A percentile compares a stretch with the other conserved stretches of the same genome.
These are phyloP conservation scores for Falciphora oryzae DNA, from an alignment of 2,329 filamentous ascomycete species.

Conservation along the genomic window DNA sequence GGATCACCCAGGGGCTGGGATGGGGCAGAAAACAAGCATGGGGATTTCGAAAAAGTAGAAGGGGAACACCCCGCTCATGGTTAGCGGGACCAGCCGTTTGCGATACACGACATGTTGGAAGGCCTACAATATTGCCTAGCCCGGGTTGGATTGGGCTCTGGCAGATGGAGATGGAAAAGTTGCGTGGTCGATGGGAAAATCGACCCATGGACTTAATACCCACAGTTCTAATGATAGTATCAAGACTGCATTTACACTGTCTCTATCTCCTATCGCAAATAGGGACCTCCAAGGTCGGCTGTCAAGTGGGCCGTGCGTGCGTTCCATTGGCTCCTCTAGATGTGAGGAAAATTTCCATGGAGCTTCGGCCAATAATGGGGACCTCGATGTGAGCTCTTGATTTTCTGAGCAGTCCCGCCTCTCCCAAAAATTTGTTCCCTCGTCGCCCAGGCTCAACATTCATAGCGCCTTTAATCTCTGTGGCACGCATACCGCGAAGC, in stretches of 20 bases:
- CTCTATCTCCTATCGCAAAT: conserved; percentile 4
- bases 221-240: background rate
- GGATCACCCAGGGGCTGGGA: no score
- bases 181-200: background rate
- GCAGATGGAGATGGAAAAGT: no score
- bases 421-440: background rate
- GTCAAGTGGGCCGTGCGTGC: conserved; percentile 6
- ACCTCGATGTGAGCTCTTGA: background rate
- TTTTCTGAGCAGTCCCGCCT: background rate
- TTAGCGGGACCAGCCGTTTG: no score
- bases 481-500: background rate
- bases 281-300: conserved; percentile 7
- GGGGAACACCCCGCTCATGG: no score
- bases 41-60: no score
- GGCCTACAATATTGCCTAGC: no score
- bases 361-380: background rate
- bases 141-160: no score
- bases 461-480: background rate
- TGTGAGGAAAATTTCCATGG: conserved; percentile 3
- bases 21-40: no score
- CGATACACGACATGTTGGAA: no score
- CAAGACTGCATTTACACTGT: background rate
- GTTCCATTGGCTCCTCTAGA: background rate
- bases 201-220: background rate
- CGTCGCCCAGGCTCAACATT: background rate